A percentile compares a stretch with the other conserved stretches of the same genome.
phyloP scores from a whole-genome alignment of 1,284 basidiomycete genomes.

The Taiwanofungus camphoratus region DNA sequence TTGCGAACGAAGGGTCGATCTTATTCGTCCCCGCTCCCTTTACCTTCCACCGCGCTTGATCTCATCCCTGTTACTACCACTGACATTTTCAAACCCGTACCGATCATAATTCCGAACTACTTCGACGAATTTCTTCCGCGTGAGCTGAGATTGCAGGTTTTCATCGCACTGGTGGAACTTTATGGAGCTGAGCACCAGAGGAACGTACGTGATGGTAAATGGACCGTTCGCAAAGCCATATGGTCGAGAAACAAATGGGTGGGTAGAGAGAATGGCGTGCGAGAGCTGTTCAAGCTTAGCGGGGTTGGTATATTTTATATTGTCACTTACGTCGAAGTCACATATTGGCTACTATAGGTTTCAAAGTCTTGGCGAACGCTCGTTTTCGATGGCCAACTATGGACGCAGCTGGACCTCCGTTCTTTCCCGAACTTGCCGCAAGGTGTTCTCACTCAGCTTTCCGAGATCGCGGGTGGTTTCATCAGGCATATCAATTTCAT shows the following conservation, averaged over 20 bases:
- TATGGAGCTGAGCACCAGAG: constrained; percentile 50
- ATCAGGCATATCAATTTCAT: constrained; percentile 58
- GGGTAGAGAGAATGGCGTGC: constrained; percentile 63
- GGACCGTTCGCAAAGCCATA: constrained; percentile 53
- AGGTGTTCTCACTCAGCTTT: constrained; percentile 43
- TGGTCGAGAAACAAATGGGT: constrained; percentile 61
- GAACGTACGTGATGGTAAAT: constrained; percentile 36
- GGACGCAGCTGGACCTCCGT: constrained; percentile 60
- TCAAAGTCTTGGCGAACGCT: constrained; percentile 76
- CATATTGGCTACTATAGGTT: constrained; percentile 47
- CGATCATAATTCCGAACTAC: constrained; percentile 38
- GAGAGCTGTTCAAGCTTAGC: constrained; percentile 76
- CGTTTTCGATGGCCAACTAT: constrained; percentile 85
- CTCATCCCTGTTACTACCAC: constrained; percentile 41
- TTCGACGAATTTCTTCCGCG: constrained; percentile 68
- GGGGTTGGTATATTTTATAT: constrained; percentile 44
- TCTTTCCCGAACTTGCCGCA: constrained; percentile 53
- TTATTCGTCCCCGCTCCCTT: constrained; percentile 56
- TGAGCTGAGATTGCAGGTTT: constrained; percentile 67
- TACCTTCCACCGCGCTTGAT: constrained; percentile 44
- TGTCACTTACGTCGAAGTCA: constrained; percentile 12
- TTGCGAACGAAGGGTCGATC: constrained; percentile 52
- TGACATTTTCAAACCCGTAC: constrained; percentile 46
- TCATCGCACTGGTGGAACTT: constrained; percentile 46
- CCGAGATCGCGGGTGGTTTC: constrained; percentile 58